These are phyloP conservation scores for Capsicum pubescens DNA, from an alignment of 257 asterid genomes.

Conservation along the genomic window DNA sequence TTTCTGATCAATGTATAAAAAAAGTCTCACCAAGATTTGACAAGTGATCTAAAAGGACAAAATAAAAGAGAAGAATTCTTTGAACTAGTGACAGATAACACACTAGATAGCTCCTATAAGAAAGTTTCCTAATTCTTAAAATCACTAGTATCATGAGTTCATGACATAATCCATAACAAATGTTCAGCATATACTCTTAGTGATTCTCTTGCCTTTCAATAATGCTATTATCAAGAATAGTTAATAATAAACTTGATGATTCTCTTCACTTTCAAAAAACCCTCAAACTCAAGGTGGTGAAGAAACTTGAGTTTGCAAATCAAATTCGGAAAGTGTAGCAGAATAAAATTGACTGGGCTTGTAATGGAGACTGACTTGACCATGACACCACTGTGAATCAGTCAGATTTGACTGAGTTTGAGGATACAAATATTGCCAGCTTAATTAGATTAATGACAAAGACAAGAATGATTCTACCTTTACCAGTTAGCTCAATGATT, in stretches of 20 bases:
- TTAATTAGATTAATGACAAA: neutral
- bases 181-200: neutral
- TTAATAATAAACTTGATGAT: neutral
- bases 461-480: neutral
- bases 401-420: neutral
- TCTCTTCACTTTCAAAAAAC: neutral
- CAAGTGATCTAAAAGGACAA: neutral
- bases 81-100: neutral
- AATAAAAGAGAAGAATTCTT: neutral
- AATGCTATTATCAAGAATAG: neutral
- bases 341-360: conserved; percentile 11
- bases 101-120: conserved; percentile 5
- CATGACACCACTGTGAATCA: conserved; percentile 7
- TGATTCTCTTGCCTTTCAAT: conserved; percentile 5
- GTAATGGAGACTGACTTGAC: neutral
- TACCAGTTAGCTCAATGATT: neutral
- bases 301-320: conserved; percentile 2
- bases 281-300: neutral
- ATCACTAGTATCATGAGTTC: neutral
- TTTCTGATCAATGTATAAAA: conserved; percentile 6
- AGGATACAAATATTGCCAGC: neutral
- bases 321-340: neutral
- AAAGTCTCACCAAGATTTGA: conserved; percentile 9
- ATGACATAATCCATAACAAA: neutral
- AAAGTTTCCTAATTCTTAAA: conserved; percentile 1